Evolutionary conservation across 2,329 filamentous ascomycete species (phyloP), one percentile per base, ranked within the genome.

Genomic region (Myriosclerotinia duriaeana): DNA sequence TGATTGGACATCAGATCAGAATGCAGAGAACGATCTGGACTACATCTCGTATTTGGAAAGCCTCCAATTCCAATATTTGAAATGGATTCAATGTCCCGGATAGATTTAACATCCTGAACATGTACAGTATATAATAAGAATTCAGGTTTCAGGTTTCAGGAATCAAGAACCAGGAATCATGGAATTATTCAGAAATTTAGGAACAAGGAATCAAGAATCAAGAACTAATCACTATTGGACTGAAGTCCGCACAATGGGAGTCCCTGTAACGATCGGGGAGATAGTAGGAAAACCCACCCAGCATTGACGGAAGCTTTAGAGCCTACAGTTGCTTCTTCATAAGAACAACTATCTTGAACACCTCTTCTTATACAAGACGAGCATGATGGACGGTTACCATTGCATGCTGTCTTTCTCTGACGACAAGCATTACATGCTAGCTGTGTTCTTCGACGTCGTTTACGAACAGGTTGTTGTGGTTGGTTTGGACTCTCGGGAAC

Each of bases 391-490:
- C 61, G 42, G 30, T 46, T 46, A n/a, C 69, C 67, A 64, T 69
- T 66, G 30, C 69, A 70, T n/a, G 65, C 55, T 17, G 67, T 67
- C 52, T 70, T 70, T 30, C 67, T 63, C 22, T 62, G 56, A 42
- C 69, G 66, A 53, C 69, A 70, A 14, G 60, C 53, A 46, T 64
- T 61, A 44, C 67, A 69, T 34, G 69, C 69, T 53, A 70, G 60
- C 26, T 63, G 69, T n/a, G 66, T 67, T 22, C 63, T 69, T 50
- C 26, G 26, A 26, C 67, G 66, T 36, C 68, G 68, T 60, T 69
- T 69, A 44, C 61, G 61, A 26, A 56, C n/a, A 14, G 26, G 50
- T 56, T 55, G 40, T 20, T 60, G 44, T 50, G 30, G 14, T 26
- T 38, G 61, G 14, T 5, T 44, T 46, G 40, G 9, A 36, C 15